Evolutionary conservation across 768 basidiomycete species (phyloP).

Genomic region (Hortiboletus campestris): DNA sequence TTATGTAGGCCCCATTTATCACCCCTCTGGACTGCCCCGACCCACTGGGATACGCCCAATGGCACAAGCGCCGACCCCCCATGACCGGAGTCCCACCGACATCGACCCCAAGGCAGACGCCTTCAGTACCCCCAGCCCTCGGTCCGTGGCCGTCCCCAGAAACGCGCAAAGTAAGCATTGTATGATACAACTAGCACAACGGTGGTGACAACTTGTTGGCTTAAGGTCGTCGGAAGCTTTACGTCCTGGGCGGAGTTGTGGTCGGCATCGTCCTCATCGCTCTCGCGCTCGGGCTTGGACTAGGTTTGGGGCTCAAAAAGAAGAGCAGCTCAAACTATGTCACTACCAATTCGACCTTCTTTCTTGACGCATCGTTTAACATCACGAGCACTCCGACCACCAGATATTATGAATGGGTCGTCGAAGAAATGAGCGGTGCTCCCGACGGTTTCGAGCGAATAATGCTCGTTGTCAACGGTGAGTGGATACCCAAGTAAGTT

Average conservation of each 20-base stretch:
- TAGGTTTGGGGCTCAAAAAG: constrained; percentile 29
- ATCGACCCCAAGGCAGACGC: background rate
- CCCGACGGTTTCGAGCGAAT: constrained; percentile 41
- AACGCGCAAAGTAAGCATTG: constrained; percentile 6
- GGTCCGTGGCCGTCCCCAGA: background rate
- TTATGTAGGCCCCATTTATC: background rate
- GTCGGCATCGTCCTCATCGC: constrained; percentile 14
- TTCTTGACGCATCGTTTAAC: constrained; percentile 29
- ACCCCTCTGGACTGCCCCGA: background rate
- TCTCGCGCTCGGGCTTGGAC: constrained; percentile 29
- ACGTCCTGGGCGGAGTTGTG: constrained; percentile 14
- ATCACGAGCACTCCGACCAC: constrained; percentile 34
- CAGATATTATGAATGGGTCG: constrained; percentile 43
- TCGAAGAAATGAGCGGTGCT: constrained; percentile 37
- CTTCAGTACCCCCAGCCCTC: background rate
- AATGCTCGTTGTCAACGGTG: constrained; percentile 50
- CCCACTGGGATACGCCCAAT: constrained; percentile 6
- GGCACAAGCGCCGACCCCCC: background rate
- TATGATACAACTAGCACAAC: background rate
- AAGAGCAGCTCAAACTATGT: constrained; percentile 10
- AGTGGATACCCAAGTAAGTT: background rate
- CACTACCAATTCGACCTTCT: constrained; percentile 28
- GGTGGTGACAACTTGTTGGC: background rate
- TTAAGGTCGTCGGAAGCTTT: constrained; percentile 22
- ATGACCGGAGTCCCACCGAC: background rate